These are phyloP conservation scores for Kalanchoe fedtschenkoi DNA, from an alignment of 164 flowering plant genomes.

Conservation along the genomic window DNA sequence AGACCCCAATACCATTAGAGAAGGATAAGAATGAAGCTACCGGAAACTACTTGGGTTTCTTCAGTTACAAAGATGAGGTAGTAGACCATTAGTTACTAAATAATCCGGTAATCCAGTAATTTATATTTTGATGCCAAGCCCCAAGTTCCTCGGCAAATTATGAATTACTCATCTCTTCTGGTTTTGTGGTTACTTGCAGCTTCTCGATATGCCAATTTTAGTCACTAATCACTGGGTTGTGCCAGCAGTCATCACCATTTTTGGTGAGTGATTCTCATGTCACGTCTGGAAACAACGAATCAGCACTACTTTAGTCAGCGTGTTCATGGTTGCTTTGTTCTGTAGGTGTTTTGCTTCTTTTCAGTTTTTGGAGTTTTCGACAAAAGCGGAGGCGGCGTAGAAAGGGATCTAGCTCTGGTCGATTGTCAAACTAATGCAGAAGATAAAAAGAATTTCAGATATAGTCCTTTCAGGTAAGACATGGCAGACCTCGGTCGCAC, in stretches of 20 bases:
- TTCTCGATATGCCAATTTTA: constrained; percentile 43
- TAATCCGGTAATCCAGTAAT: too few relatives aligned
- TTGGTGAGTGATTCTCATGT: constrained; percentile 35
- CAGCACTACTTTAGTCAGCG: neutral
- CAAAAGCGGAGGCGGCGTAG: constrained; percentile 72
- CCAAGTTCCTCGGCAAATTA: neutral
- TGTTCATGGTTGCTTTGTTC: constrained; percentile 3
- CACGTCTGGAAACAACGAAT: neutral
- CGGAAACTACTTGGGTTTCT: constrained; percentile 47
- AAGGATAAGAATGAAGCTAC: constrained; percentile 19
- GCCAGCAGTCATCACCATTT: constrained; percentile 48
- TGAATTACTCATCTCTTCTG: neutral
- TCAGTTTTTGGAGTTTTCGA: constrained; percentile 68
- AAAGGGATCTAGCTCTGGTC: constrained; percentile 55
- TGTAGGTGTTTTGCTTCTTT: constrained; percentile 59
- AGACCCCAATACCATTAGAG: constrained; percentile 11
- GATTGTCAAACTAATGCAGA: constrained; percentile 30
- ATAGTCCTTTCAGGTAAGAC: constrained; percentile 3
- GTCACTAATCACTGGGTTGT: constrained; percentile 73
- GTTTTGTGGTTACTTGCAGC: constrained; percentile 34
- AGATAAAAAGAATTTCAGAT: neutral
- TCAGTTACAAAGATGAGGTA: constrained; percentile 66
- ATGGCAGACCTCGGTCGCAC: neutral
- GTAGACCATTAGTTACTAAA: constrained; percentile 4
- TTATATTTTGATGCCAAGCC: neutral